These are phyloP conservation scores for Pyricularia sp. DNA, from an alignment of 2,329 filamentous ascomycete species.

Conservation along the genomic window DNA sequence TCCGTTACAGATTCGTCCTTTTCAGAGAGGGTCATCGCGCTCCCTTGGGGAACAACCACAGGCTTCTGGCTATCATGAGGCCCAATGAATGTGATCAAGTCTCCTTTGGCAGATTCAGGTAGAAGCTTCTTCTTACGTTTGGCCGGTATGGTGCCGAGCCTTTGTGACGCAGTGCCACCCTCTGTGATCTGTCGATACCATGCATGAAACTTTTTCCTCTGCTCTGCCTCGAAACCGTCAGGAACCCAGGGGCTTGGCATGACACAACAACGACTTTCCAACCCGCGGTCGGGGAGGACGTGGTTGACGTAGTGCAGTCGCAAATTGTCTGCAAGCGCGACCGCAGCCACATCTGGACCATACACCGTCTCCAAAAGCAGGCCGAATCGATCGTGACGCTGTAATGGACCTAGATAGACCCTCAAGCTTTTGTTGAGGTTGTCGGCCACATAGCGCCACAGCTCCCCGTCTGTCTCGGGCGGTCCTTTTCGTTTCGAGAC, in stretches of 20 bases:
- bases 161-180: constrained; percentile 9
- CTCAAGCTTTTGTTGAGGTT: constrained; percentile 9
- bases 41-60: constrained; percentile 9
- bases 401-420: constrained; percentile 23
- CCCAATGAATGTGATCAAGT: constrained; percentile 15
- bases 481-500: neutral
- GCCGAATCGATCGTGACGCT: constrained; percentile 20
- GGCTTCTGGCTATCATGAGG: constrained; percentile 14
- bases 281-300: constrained; percentile 22
- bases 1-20: constrained; percentile 7
- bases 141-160: constrained; percentile 9
- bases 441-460: constrained; percentile 3
- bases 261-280: constrained; percentile 13
- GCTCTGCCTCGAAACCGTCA: constrained; percentile 19
- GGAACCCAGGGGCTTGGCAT: constrained; percentile 27
- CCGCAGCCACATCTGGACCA: constrained; percentile 22
- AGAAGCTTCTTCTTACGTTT: constrained; percentile 8
- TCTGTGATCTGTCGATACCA: constrained; percentile 15
- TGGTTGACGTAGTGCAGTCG: constrained; percentile 27
- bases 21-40: constrained; percentile 7
- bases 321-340: constrained; percentile 23
- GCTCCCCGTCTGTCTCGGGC: constrained; percentile 2
- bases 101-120: constrained; percentile 8
- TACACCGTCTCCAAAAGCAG: constrained; percentile 28
- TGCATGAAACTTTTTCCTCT: constrained; percentile 16